Evolutionary conservation across 2,329 filamentous ascomycete species (phyloP).

Genomic region (Monosporascus sp.): DNA sequence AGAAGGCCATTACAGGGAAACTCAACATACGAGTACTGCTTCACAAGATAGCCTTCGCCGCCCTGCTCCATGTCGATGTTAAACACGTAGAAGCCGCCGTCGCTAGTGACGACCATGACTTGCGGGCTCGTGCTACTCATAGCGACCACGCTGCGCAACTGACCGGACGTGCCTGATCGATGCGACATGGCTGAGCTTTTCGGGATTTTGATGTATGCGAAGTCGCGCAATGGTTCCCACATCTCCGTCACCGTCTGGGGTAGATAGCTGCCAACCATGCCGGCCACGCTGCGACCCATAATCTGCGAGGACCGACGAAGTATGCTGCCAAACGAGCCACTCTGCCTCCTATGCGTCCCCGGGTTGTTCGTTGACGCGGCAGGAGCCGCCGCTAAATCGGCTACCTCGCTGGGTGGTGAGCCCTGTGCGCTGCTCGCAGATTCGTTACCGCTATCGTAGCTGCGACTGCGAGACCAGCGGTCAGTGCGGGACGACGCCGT

Average conservation of each 20-base stretch:
- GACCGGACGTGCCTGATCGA: conserved; percentile 27
- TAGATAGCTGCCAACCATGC: conserved; percentile 84
- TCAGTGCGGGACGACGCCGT: conserved; percentile 38
- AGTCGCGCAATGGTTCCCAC: conserved; percentile 93
- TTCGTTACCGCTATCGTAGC: conserved; percentile 50
- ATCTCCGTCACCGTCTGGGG: conserved; percentile 94
- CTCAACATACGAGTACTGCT: conserved; percentile 71
- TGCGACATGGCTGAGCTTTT: conserved; percentile 39
- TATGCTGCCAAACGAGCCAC: conserved; percentile 83
- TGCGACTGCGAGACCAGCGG: conserved; percentile 48
- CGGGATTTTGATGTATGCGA: conserved; percentile 93
- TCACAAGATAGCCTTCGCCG: conserved; percentile 84
- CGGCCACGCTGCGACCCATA: conserved; percentile 82
- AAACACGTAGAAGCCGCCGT: conserved; percentile 92
- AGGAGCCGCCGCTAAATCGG: conserved; percentile 30
- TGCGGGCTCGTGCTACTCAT: conserved; percentile 94
- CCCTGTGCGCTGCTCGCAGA: conserved; percentile 40
- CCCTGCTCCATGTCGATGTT: conserved; percentile 92
- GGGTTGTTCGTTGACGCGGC: conserved; percentile 17
- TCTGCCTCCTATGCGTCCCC: conserved; percentile 40
- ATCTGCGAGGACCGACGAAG: conserved; percentile 92
- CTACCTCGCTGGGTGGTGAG: conserved; percentile 42
- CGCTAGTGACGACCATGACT: conserved; percentile 96
- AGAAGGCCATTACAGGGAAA: conserved; percentile 2
- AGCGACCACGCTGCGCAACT: conserved; percentile 85